Evolutionary conservation across 441 rosid genomes (phyloP), one percentile per base, ranked within the genome.

Genomic region (Pelargonium myrrhifolium): DNA sequence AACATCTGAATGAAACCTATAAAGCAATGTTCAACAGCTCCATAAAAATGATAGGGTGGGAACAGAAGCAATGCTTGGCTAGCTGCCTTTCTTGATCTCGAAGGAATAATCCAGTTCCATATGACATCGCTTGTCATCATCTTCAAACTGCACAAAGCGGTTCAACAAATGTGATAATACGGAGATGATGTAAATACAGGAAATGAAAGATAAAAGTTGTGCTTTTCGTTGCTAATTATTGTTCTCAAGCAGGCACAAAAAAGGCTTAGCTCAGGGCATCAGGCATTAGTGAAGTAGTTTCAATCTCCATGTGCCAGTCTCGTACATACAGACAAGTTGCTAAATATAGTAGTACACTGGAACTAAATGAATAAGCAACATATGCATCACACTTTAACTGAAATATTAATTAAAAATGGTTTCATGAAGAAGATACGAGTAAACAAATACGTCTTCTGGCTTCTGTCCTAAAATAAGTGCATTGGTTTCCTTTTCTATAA

Each of bases 41-140:
- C 66, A 70, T 62, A 74, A 7, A 53, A 53, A n/a, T 53, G 59
- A 53, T 5, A 53, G 59, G 17, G 5, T 53, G 9, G 9, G 9
- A 39, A 28, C 45, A 40, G 22, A 53, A 17, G 9, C 59, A n/a
- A 6, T 9, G 55, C 18, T 62, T 28, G 24, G 74, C 78, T 80
- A 84, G 68, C 73, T 42, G 66, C 73, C 65, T 75, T 75, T 85
- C 65, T 78, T 83, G 65, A 85, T 85, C 68, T 83, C 80, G 0
- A 85, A 85, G 37, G 76, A 80, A 60, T 83, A 85, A 20, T 80
- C 76, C 58, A 83, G 79, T 35, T 85, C 85, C 86, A 83, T 76
- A 69, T 83, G 83, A 71, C 84, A 83, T 74, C 86, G 81, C 66
- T 37, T 73, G 65, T 83, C 87, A 35, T 83, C 87, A 28, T 85